phyloP scores from a whole-genome alignment of 2,329 filamentous ascomycete species.

The Fusarium decemcellulare region DNA sequence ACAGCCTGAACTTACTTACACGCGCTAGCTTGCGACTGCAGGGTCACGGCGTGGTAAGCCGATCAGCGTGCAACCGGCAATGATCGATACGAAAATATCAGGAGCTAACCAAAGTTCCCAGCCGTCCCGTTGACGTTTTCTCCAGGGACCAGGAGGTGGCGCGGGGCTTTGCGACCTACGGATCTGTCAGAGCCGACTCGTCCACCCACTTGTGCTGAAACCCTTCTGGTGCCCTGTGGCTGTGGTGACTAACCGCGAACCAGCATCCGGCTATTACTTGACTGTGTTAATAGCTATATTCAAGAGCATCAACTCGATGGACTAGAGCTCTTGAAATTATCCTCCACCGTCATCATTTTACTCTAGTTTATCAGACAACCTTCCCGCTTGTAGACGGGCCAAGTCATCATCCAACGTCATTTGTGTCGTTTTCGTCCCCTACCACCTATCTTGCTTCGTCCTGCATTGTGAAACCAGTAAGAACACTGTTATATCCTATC shows the following conservation, averaged over 20 bases:
- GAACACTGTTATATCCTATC: neutral
- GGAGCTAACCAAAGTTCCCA: neutral
- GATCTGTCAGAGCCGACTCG: neutral
- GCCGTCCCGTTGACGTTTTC: neutral
- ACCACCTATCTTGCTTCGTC: too few species aligned
- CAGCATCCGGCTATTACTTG: too few species aligned
- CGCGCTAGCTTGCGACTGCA: slow-evolving; percentile 12
- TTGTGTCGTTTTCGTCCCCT: too few species aligned
- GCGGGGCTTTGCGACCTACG: neutral
- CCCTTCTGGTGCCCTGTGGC: neutral
- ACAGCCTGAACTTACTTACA: slow-evolving; percentile 3
- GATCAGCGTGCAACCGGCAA: slow-evolving; percentile 5
- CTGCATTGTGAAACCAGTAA: too few species aligned
- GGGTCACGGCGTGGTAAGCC: slow-evolving; percentile 15
- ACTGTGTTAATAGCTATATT: too few species aligned
- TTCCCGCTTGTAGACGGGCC: too few species aligned
- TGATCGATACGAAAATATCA: neutral
- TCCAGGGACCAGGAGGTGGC: slow-evolving; percentile 10
- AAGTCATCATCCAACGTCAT: too few species aligned
- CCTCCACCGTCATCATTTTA: too few species aligned
- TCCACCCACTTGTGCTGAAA: slow-evolving; percentile 2
- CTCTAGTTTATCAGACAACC: too few species aligned
- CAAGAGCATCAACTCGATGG: too few species aligned
- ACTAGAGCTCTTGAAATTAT: too few species aligned
- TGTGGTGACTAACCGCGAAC: neutral